Evolutionary conservation across 257 asterid species (phyloP).

Genomic region (Lycium barbarum): DNA sequence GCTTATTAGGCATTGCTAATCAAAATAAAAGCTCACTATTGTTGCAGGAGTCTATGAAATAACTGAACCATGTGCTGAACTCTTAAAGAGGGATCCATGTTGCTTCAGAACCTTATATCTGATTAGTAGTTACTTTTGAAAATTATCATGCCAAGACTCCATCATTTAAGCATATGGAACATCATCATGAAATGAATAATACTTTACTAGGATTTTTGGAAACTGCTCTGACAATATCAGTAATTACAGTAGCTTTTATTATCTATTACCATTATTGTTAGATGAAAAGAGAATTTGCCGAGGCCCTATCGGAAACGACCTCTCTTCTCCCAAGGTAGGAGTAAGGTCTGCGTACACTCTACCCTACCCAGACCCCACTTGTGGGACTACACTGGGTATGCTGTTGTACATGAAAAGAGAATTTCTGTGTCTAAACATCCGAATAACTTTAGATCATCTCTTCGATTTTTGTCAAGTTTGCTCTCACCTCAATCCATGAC

Average conservation of each 20-base stretch:
- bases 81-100: not conserved
- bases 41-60: slow-evolving; percentile 26
- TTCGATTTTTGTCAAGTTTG: not conserved
- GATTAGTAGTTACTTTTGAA: not conserved
- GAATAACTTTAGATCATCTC: not conserved
- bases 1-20: not conserved
- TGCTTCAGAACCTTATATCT: slow-evolving; percentile 3
- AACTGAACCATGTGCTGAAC: not conserved
- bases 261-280: not conserved
- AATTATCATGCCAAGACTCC: not conserved
- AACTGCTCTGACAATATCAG: slow-evolving; percentile 12
- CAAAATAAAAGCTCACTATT: not conserved
- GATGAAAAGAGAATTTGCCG: not conserved
- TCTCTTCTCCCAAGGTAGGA: too few species aligned
- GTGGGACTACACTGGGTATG: not conserved
- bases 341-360: too few species aligned
- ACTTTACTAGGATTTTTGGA: not conserved
- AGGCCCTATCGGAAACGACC: too few species aligned
- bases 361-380: too few species aligned
- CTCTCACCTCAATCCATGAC: slow-evolving; percentile 38
- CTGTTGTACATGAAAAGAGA: not conserved
- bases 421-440: not conserved
- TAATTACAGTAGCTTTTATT: slow-evolving; percentile 6
- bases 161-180: not conserved
- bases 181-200: not conserved